phyloP scores from a whole-genome alignment of 2,329 filamentous ascomycete genomes.

The Fusarium chlamydosporum region DNA sequence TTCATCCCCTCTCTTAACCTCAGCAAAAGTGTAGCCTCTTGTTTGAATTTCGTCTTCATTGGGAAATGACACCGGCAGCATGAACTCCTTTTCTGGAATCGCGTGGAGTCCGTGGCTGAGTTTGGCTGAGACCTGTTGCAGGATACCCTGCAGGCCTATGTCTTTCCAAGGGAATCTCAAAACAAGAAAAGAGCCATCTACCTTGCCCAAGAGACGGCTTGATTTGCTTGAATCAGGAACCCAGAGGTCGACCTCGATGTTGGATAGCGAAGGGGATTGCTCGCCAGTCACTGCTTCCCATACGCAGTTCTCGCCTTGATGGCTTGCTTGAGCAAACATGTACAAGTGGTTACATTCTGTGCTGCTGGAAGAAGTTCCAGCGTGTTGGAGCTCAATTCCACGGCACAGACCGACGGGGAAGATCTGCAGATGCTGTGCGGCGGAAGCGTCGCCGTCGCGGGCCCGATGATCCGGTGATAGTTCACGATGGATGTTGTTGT shows the following conservation, averaged over 20 bases:
- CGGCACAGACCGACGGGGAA: conserved; percentile 88
- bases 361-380: conserved; percentile 76
- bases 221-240: conserved; percentile 73
- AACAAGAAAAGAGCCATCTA: conserved; percentile 72
- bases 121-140: conserved; percentile 65
- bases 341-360: conserved; percentile 87
- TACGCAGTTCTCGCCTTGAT: conserved; percentile 58
- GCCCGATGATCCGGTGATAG: conserved; percentile 41
- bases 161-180: conserved; percentile 75
- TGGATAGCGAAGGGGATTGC: conserved; percentile 78
- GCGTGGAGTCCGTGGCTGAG: conserved; percentile 64
- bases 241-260: conserved; percentile 77
- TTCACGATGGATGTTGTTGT: conserved; percentile 57
- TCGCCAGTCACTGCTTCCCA: conserved; percentile 82
- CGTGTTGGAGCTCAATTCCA: conserved; percentile 78
- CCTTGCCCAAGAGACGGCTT: conserved; percentile 65
- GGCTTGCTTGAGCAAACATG: conserved; percentile 76
- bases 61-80: conserved; percentile 75
- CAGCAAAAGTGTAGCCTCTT: conserved; percentile 70
- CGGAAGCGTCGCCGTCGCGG: conserved; percentile 42
- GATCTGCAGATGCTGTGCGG: conserved; percentile 76
- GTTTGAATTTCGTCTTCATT: conserved; percentile 68
- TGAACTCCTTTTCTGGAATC: conserved; percentile 73
- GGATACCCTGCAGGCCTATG: conserved; percentile 62
- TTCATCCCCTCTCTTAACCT: conserved; percentile 77